phyloP scores from a whole-genome alignment of 805 yeast genomes.

The Teunomyces panamensis region DNA sequence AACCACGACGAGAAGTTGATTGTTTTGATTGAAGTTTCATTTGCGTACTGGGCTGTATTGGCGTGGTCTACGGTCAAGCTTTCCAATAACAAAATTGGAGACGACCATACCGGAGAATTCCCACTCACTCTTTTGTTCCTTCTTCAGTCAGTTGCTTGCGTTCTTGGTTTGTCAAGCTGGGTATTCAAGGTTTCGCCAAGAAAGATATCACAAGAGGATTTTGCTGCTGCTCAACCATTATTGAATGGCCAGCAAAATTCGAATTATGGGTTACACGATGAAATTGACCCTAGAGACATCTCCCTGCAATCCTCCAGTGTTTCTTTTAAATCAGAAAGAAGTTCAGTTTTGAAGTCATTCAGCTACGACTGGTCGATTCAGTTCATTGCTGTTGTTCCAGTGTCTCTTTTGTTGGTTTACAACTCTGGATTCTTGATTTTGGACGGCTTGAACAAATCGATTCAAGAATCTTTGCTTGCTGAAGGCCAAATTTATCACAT shows the following conservation, averaged over 20 bases:
- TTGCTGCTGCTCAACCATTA: conserved; percentile 32
- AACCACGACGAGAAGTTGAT: conserved; percentile 57
- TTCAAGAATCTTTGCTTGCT: conserved; percentile 58
- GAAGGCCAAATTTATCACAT: conserved; percentile 33
- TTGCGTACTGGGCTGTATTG: conserved; percentile 56
- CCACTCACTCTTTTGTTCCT: conserved; percentile 45
- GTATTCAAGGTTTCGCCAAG: conserved; percentile 19
- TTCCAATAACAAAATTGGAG: conserved; percentile 36
- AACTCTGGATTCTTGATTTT: conserved; percentile 54
- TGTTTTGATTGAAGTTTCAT: conserved; percentile 51
- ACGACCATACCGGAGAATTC: conserved; percentile 55
- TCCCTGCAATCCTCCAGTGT: conserved; percentile 1
- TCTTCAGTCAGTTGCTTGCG: conserved; percentile 44
- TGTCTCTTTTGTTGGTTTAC: conserved; percentile 53
- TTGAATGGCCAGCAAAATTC: conserved; percentile 13
- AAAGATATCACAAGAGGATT: conserved; percentile 10
- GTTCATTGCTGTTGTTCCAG: conserved; percentile 64
- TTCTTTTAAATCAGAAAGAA: neutral
- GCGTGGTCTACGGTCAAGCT: conserved; percentile 47
- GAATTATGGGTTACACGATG: conserved; percentile 12
- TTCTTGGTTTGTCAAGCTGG: conserved; percentile 54
- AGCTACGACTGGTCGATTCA: conserved; percentile 83
- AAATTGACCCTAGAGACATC: conserved; percentile 8
- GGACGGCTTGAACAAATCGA: conserved; percentile 66
- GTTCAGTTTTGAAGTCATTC: conserved; percentile 32